These are phyloP conservation scores for Talaromyces verruculosus DNA, from an alignment of 2,329 filamentous ascomycete genomes.

Conservation along the genomic window DNA sequence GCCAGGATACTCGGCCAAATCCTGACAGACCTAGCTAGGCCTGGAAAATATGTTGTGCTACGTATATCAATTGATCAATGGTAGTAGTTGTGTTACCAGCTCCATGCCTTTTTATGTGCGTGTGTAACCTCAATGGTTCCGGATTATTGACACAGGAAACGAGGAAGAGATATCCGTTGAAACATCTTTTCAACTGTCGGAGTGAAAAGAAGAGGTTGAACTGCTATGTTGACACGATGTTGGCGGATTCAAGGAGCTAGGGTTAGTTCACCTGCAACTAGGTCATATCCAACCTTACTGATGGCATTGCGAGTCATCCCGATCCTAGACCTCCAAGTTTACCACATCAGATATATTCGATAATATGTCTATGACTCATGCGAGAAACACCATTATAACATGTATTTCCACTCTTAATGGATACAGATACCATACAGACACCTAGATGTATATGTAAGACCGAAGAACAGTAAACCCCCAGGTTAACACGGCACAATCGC, in stretches of 20 bases:
- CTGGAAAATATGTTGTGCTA: neutral
- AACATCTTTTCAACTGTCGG: too few species aligned
- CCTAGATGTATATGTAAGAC: neutral
- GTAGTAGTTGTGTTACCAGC: neutral
- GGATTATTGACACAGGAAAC: neutral
- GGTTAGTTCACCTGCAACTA: neutral
- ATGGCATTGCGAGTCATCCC: neutral
- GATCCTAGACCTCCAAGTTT: neutral
- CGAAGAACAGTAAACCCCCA: neutral
- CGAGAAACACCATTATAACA: neutral
- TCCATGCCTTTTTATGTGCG: neutral
- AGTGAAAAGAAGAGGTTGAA: neutral
- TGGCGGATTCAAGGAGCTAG: neutral
- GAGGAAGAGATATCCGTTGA: neutral
- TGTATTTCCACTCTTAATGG: neutral
- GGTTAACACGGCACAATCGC: neutral
- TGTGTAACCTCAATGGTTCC: neutral
- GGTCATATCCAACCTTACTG: neutral
- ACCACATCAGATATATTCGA: neutral
- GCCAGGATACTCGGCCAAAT: neutral
- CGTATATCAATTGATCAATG: neutral
- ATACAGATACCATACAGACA: neutral
- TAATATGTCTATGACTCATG: neutral
- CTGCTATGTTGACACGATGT: neutral
- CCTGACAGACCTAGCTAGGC: neutral